phyloP scores from a whole-genome alignment of 768 basidiomycete genomes.

The Tulasnella sp. region DNA sequence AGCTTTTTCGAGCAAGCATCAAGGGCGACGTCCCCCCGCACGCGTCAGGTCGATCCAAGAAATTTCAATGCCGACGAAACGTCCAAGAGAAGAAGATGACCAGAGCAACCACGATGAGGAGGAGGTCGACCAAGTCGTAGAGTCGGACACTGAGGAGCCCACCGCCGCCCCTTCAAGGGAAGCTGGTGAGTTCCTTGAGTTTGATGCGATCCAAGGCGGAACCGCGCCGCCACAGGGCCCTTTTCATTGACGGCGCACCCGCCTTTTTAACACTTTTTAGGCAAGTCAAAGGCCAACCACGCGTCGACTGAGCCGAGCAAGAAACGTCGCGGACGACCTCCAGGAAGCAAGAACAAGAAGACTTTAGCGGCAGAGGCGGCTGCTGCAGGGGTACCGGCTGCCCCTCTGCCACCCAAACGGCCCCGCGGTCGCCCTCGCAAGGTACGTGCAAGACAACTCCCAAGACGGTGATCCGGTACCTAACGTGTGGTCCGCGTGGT shows the following conservation, averaged over 20 bases:
- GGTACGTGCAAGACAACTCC: slow-evolving; percentile 38
- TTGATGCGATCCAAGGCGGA: slow-evolving; percentile 32
- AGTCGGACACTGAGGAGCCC: slow-evolving; percentile 3
- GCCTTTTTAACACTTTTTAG: slow-evolving; percentile 8
- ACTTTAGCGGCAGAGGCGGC: slow-evolving; percentile 37
- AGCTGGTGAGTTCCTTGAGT: neutral
- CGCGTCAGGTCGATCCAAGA: neutral
- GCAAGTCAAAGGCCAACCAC: slow-evolving; percentile 6
- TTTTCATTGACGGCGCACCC: slow-evolving; percentile 19
- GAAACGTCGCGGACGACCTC: slow-evolving; percentile 84
- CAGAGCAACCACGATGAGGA: slow-evolving; percentile 15
- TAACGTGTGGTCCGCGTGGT: slow-evolving; percentile 18
- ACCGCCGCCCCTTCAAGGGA: neutral
- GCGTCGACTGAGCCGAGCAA: slow-evolving; percentile 48
- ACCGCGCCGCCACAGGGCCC: slow-evolving; percentile 41
- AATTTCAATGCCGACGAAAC: slow-evolving; percentile 28
- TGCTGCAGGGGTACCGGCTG: slow-evolving; percentile 36
- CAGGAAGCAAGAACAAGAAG: slow-evolving; percentile 78
- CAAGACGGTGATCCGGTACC: neutral
- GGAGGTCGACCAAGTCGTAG: slow-evolving; percentile 22
- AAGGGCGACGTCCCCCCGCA: slow-evolving; percentile 10
- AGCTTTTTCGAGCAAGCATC: neutral
- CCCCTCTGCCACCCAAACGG: slow-evolving; percentile 40
- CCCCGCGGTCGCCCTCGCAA: slow-evolving; percentile 54
- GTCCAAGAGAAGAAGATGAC: slow-evolving; percentile 24